Evolutionary conservation across 805 yeast species (phyloP), one percentile per base, ranked within the genome.

Genomic region (Yamadazyma sp.): DNA sequence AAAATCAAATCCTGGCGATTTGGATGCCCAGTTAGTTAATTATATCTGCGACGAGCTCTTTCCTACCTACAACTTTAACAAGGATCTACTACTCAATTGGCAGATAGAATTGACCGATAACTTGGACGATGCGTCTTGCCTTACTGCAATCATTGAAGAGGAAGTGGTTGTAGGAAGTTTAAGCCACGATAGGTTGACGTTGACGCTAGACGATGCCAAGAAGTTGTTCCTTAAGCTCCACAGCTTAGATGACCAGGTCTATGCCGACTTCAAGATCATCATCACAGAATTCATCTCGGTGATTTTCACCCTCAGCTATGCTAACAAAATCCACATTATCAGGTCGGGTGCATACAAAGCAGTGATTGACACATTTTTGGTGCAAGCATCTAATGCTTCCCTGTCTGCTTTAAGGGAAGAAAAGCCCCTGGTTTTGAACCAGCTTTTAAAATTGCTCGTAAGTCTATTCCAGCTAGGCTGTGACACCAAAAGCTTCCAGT

Each of bases 381-480:
- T 37, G 3, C 20, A 12, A 18, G 14, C 30, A 3, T 22, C 29
- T 17, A 3, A 13, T 3, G 13, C 21, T 16, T 4, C 15, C 1
- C 20, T 20, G 13, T 9, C 8, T 3, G 11, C 19, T 13, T 19
- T 38, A 11, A 32, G 21, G 13, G 12, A 11, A 8, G 46, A 41
- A 6, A 41, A 31, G 11, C 49, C 52, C 0, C 39, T 46, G 13
- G 14, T 47, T 2, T 24, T 50, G n/a, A 46, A 42, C 29, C 60
- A 53, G 27, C 47, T 52, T 28, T 32, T 46, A 16, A 45, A 59
- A 11, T 41, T 65, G n/a, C 40, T 60, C 7, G 31, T 57, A 2
- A 35, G 44, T 7, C 53, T 67, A 25, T 40, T 57, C 29, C 68
- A 64, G 41, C 46, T 67, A 17, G 73, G 73, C 2, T 59, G 67